phyloP scores from a whole-genome alignment of 202 grass and related monocot genomes.

The Dendrocalamus latiflorus region DNA sequence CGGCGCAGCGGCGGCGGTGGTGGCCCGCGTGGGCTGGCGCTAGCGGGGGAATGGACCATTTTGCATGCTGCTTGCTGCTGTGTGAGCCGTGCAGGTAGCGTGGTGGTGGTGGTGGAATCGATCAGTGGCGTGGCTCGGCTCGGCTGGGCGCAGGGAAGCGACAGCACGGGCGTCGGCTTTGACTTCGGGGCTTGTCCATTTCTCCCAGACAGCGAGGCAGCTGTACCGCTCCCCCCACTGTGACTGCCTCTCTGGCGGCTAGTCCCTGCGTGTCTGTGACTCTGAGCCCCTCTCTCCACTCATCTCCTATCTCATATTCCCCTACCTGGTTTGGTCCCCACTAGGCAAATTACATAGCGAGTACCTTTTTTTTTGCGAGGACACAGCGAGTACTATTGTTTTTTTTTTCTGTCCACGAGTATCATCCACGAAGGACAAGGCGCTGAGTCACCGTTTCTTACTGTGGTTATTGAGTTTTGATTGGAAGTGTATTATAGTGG shows the following conservation, averaged over 20 bases:
- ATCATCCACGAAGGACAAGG: too few species aligned
- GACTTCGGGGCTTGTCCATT: slow-evolving; percentile 15
- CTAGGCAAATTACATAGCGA: too few species aligned
- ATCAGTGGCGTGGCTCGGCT: neutral
- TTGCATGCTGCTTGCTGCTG: neutral
- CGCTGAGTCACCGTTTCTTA: too few species aligned
- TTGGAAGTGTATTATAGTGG: too few species aligned
- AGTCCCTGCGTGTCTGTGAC: neutral
- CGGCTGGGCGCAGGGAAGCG: neutral
- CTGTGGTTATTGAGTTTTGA: too few species aligned
- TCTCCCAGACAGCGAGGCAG: neutral
- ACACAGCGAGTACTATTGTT: too few species aligned
- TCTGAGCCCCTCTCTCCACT: neutral
- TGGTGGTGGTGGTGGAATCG: neutral
- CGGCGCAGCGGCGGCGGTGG: neutral
- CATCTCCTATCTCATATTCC: neutral
- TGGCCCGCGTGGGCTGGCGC: neutral
- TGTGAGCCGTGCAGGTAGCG: neutral
- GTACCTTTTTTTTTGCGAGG: too few species aligned
- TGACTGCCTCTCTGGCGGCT: neutral
- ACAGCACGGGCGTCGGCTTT: slow-evolving; percentile 9
- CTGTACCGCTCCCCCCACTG: neutral
- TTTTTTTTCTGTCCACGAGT: too few species aligned
- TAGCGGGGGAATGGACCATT: neutral
- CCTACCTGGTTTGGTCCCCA: neutral